A percentile compares a stretch with the other conserved stretches of the same genome.
phyloP scores from a whole-genome alignment of 2,329 filamentous ascomycete species.

The Exophiala phaeomuriformis region DNA sequence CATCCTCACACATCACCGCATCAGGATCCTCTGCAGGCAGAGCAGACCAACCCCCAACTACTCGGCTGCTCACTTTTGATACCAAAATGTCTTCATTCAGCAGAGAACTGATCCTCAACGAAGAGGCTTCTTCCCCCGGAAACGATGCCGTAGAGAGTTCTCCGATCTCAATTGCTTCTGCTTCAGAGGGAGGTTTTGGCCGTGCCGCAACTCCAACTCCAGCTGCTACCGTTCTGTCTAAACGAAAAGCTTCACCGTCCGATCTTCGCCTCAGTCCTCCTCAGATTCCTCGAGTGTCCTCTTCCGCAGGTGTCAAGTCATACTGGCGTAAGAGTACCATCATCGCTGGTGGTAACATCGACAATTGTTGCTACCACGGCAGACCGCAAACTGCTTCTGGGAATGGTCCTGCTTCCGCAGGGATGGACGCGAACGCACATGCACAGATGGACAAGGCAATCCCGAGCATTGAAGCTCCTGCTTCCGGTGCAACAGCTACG shows the following conservation, averaged over 20 bases:
- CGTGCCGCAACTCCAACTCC: neutral
- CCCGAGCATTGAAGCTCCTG: neutral
- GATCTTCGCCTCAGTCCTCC: constrained; percentile 1
- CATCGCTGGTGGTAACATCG: neutral
- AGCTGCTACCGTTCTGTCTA: neutral
- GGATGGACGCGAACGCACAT: too few relatives aligned
- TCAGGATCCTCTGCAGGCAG: neutral
- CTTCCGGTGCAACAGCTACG: neutral
- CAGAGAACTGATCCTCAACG: neutral
- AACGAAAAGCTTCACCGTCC: constrained; percentile 11
- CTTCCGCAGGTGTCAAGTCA: neutral
- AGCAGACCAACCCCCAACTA: too few relatives aligned
- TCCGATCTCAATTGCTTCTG: too few relatives aligned
- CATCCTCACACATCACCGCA: neutral
- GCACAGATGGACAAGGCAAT: neutral
- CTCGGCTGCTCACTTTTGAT: neutral
- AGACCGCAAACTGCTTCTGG: too few relatives aligned
- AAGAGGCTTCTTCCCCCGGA: too few relatives aligned
- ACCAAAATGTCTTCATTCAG: neutral
- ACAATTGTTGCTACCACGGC: too few relatives aligned
- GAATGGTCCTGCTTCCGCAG: too few relatives aligned
- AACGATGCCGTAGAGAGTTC: neutral
- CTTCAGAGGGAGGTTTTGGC: too few relatives aligned
- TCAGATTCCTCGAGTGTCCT: constrained; percentile 1
- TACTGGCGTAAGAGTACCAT: neutral